Base-by-base conservation (phyloP, 2,329 filamentous ascomycete genomes). In the Neonectria hederae region DNA sequence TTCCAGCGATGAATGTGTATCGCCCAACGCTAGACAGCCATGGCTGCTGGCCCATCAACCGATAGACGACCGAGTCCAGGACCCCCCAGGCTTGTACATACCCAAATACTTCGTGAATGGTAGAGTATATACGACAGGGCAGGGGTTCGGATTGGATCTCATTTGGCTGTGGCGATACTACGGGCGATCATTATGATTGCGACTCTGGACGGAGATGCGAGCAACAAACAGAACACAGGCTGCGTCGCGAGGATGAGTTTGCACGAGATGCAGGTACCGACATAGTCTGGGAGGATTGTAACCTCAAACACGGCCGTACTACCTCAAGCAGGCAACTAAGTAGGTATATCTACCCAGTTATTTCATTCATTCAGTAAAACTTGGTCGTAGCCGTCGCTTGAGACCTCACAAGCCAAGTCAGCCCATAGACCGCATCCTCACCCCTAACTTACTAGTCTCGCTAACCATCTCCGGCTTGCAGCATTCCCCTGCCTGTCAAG, bases 401-500 rank as follows among this genome's bases (percentile, higher is more conserved):
- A 46, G 21, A 46, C 43, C 21, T 46, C 48, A 32, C 48, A 21
- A 11, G 26, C 45, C 21, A 21, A 10, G 26, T 24, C 13, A 52
- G 24, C 30, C 54, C 60, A 58, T 48, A 30, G 45, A 28, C 40
- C 22, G 24, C 26, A 28, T 5, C 24, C 35, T 19, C 56, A 68
- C 54, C 59, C 45, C 57, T 38, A 14, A n/a, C 51, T 43, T 26
- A 40, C 52, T 26, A 40, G 43, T 35, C 32, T 22, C 22, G 21
- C 30, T 32, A 51, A 57, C 65, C 62, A 55, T 57, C 57, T 63
- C 65, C 65, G 51, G 53, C 49, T 68, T 53, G 52, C 53, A 70
- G 58, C 68, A 46, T 57, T 60, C 58, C 60, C 69, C 62, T 72
- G 68, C 56, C 62, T 67, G 66, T 63, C 66, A 71, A 65, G 55